phyloP scores from a whole-genome alignment of 2,329 filamentous ascomycete species.

The Rhexocercosporidium sp. region DNA sequence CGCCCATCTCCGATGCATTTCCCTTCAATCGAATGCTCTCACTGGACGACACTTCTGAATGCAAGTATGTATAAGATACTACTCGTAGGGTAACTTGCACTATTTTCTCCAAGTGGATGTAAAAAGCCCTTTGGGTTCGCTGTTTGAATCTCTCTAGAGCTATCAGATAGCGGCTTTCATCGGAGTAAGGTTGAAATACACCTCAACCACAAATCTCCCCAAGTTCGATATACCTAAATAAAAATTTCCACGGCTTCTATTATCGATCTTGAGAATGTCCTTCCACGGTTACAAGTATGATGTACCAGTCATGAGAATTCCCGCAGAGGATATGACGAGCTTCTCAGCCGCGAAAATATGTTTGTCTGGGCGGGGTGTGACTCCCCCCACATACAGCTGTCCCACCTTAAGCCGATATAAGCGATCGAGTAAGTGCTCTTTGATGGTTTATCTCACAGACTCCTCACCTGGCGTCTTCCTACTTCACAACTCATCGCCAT shows the following conservation, averaged over 20 bases:
- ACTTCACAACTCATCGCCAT: not conserved
- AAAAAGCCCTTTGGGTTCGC: too few species aligned
- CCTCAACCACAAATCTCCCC: not conserved
- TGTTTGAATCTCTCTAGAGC: not conserved
- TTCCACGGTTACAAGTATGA: not conserved
- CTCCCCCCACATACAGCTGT: not conserved
- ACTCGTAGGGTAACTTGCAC: too few species aligned
- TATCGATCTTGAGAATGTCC: not conserved
- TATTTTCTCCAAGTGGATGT: too few species aligned
- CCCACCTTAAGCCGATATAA: slow-evolving; percentile 8
- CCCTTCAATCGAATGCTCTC: not conserved
- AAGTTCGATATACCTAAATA: not conserved
- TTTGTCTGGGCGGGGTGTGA: not conserved
- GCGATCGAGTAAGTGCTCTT: slow-evolving; percentile 1
- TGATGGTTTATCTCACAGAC: slow-evolving; percentile 2
- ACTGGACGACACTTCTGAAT: too few species aligned
- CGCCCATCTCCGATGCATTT: not conserved
- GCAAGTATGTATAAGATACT: too few species aligned
- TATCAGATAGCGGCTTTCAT: not conserved
- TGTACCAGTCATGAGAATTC: not conserved
- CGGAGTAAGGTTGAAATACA: not conserved
- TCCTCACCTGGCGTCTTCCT: slow-evolving; percentile 3
- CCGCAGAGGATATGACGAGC: not conserved
- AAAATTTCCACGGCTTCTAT: not conserved
- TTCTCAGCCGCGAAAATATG: not conserved